Evolutionary conservation across 495 filamentous ascomycete species (phyloP).

Genomic region (Podospora pseudopauciseta): DNA sequence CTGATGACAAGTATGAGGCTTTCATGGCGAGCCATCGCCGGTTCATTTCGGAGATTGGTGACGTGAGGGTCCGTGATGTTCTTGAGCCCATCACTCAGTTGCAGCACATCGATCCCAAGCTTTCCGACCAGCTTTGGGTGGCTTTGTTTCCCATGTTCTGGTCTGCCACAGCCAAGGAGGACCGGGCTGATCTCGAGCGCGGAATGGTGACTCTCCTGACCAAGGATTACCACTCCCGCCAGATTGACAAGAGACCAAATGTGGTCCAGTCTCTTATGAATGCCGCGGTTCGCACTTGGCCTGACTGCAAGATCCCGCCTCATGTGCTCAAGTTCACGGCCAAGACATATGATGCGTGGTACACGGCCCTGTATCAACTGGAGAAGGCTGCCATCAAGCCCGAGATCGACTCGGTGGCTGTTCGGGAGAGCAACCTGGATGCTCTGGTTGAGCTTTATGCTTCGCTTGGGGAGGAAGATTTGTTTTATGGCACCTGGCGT

Average conservation of each 20-base stretch:
- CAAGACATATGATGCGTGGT: constrained; percentile 92
- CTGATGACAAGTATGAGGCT: constrained; percentile 75
- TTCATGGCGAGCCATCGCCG: constrained; percentile 72
- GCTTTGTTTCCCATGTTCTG: constrained; percentile 88
- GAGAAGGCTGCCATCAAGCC: constrained; percentile 82
- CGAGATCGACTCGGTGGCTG: constrained; percentile 72
- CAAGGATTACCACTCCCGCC: constrained; percentile 90
- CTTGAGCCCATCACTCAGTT: constrained; percentile 90
- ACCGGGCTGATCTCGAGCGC: constrained; percentile 85
- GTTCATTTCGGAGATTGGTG: constrained; percentile 78
- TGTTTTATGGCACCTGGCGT: constrained; percentile 98
- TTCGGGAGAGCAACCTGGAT: constrained; percentile 91
- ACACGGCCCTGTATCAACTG: constrained; percentile 76
- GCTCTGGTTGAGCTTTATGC: constrained; percentile 89
- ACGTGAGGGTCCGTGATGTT: constrained; percentile 80
- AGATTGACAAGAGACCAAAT: constrained; percentile 90
- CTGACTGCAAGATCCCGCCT: constrained; percentile 85
- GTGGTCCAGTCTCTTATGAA: constrained; percentile 88
- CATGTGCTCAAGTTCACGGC: constrained; percentile 93
- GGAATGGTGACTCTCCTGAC: constrained; percentile 82
- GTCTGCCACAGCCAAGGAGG: constrained; percentile 82
- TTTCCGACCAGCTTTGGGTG: constrained; percentile 86
- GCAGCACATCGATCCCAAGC: constrained; percentile 78
- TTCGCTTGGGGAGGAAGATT: constrained; percentile 84
- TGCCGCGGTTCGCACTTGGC: constrained; percentile 73